Conservation (phyloP, 768 basidiomycete genomes). For the Hericium rajendrae region DNA sequence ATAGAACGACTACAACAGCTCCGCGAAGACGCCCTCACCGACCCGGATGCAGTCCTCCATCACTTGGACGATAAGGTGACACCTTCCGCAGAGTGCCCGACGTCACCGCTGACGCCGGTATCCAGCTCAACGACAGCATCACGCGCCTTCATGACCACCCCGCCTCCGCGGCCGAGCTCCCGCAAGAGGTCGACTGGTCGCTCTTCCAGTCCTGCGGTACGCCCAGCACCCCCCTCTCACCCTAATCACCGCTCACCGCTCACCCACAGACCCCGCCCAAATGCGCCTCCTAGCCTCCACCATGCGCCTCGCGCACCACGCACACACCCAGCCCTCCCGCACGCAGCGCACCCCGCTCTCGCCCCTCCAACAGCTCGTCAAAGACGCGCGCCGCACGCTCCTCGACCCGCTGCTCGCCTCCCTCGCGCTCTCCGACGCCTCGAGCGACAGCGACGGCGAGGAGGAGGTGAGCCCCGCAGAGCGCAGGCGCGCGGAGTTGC, state of each 20-base stretch:
- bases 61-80: conserved; percentile 27
- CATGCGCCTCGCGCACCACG: conserved; percentile 25
- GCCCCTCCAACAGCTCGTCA: conserved; percentile 49
- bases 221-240: conserved; percentile 7
- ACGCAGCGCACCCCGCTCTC: conserved; percentile 39
- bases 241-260: too few relatives aligned
- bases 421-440: conserved; percentile 17
- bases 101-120: neutral
- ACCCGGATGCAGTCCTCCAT: conserved; percentile 26
- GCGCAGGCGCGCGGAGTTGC: conserved; percentile 38
- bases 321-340: conserved; percentile 29
- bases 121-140: conserved; percentile 23
- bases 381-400: conserved; percentile 37
- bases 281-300: conserved; percentile 38
- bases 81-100: conserved; percentile 18
- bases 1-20: conserved; percentile 45
- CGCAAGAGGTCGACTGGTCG: conserved; percentile 59
- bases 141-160: conserved; percentile 35
- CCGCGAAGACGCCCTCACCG: conserved; percentile 27
- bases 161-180: conserved; percentile 34
- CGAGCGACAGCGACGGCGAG: conserved; percentile 30
- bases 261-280: conserved; percentile 39
- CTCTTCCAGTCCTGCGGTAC: conserved; percentile 48
- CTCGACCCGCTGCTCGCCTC: conserved; percentile 34
- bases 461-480: conserved; percentile 32